These are phyloP conservation scores for Aulographum hederae DNA, from an alignment of 2,329 filamentous ascomycete genomes.

Conservation along the genomic window DNA sequence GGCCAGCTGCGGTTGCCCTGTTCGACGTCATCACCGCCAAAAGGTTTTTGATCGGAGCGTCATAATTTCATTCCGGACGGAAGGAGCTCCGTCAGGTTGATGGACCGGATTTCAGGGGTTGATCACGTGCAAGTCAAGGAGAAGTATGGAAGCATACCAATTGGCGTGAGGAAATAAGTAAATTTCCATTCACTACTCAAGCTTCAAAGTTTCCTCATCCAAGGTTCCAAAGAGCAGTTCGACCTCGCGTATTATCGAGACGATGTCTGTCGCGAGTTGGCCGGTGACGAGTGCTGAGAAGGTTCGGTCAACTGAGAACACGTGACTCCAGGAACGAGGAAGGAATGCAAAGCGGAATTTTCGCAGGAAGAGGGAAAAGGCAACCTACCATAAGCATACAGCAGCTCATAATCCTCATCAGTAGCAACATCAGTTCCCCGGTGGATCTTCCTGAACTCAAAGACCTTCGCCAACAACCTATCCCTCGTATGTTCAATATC, in stretches of 20 bases:
- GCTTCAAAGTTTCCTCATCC: constrained; percentile 40
- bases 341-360: background rate
- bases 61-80: too few species aligned
- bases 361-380: background rate
- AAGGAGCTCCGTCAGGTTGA: too few species aligned
- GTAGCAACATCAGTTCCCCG: constrained; percentile 31
- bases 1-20: too few species aligned
- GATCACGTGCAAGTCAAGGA: too few species aligned
- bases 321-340: too few species aligned
- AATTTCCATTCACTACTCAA: constrained; percentile 31
- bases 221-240: constrained; percentile 42
- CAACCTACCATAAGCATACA: constrained; percentile 69
- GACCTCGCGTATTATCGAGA: constrained; percentile 33
- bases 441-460: constrained; percentile 62
- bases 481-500: constrained; percentile 68
- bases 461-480: constrained; percentile 68
- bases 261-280: constrained; percentile 37
- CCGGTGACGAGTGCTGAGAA: constrained; percentile 41
- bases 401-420: constrained; percentile 70
- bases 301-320: too few species aligned
- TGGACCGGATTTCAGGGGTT: too few species aligned
- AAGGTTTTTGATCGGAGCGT: too few species aligned
- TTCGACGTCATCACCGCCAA: too few species aligned
- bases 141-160: too few species aligned
- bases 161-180: too few species aligned